These are phyloP conservation scores for Trypanosoma scelopori DNA, from an alignment of 208 protist species.

Conservation along the genomic window DNA sequence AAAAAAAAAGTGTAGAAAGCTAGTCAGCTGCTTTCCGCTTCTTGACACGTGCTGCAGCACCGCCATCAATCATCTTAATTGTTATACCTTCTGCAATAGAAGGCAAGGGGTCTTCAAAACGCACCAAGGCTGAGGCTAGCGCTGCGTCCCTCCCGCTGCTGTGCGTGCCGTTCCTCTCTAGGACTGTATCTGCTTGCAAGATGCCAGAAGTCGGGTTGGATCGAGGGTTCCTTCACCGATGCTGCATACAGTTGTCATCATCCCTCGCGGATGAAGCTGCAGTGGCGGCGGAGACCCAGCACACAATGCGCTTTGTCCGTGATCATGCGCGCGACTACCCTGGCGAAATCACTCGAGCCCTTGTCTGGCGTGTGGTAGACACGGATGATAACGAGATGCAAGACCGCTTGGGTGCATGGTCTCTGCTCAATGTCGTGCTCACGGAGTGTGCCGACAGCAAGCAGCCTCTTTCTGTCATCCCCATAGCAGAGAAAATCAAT, in stretches of 20 bases:
- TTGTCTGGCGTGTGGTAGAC: constrained; percentile 84
- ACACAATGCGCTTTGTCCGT: constrained; percentile 65
- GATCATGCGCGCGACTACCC: constrained; percentile 59
- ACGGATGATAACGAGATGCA: constrained; percentile 41
- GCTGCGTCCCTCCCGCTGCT: not conserved
- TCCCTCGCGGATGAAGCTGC: constrained; percentile 42
- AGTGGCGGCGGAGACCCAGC: constrained; percentile 50
- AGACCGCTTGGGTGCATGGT: constrained; percentile 79
- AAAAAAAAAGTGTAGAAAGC: constrained; percentile 11
- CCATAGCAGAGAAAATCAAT: constrained; percentile 66
- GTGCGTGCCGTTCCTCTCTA: not conserved
- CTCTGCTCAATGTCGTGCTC: constrained; percentile 62
- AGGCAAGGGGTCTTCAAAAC: no score
- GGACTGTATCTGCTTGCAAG: not conserved
- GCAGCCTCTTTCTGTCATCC: constrained; percentile 48
- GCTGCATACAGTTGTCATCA: constrained; percentile 82
- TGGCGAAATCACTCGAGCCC: constrained; percentile 66
- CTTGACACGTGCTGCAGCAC: no score
- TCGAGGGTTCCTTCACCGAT: constrained; percentile 74
- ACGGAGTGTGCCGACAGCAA: constrained; percentile 55
- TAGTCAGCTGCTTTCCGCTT: no score
- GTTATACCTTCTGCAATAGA: no score
- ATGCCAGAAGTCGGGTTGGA: constrained; percentile 47
- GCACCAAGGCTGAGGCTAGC: not conserved
- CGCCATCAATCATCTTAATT: no score